Evolutionary conservation across 495 filamentous ascomycete species (phyloP).

Genomic region (Hypoxylon lienhwacheense): DNA sequence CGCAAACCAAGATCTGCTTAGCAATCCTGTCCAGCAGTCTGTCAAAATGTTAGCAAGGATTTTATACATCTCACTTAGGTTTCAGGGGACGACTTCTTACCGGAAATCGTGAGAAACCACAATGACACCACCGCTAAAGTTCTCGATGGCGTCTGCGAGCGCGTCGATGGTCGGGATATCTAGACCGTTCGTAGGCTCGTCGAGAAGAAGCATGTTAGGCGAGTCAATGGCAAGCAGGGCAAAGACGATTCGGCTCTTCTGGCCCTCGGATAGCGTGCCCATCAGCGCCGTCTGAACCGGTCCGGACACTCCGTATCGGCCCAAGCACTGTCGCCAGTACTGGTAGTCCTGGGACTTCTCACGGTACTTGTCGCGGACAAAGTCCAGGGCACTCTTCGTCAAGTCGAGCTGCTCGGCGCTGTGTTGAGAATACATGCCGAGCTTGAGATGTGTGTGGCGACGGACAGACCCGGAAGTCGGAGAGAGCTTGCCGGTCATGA

Average conservation of each 20-base stretch:
- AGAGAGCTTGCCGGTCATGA: constrained; percentile 96
- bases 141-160: constrained; percentile 95
- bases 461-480: constrained; percentile 79
- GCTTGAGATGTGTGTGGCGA: constrained; percentile 96
- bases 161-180: constrained; percentile 99
- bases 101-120: constrained; percentile 99
- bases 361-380: constrained; percentile 92
- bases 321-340: constrained; percentile 98
- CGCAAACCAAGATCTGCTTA: constrained; percentile 99
- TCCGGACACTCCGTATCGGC: constrained; percentile 87
- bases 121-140: constrained; percentile 93
- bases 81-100: constrained; percentile 54
- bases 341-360: constrained; percentile 94
- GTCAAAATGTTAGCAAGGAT: constrained; percentile 27
- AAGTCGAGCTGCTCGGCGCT: constrained; percentile 97
- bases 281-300: constrained; percentile 95
- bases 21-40: constrained; percentile 98
- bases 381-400: constrained; percentile 96
- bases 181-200: constrained; percentile 98
- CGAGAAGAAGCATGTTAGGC: constrained; percentile 96
- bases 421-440: constrained; percentile 97
- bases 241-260: constrained; percentile 97
- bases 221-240: constrained; percentile 92
- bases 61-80: not conserved
- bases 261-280: constrained; percentile 95